Percentiles rank a stretch among this genome's conserved stretches.
Conservation (phyloP, 306 rosid species). For the Acacia melanoxylon region DNA sequence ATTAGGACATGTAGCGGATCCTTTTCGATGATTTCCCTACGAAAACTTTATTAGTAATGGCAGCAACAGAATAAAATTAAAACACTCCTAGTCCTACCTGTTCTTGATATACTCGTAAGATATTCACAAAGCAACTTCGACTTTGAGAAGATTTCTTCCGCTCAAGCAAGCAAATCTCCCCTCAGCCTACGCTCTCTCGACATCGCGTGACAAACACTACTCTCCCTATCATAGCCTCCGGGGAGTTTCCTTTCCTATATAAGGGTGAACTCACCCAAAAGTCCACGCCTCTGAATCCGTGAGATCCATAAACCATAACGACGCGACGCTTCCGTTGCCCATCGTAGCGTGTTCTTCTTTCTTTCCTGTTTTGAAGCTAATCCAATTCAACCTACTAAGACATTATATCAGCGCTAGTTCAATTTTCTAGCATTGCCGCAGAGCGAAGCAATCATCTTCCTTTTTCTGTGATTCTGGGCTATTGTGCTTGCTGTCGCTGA, state of each 20-base stretch:
- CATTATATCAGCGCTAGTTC: background rate
- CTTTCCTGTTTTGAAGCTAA: background rate
- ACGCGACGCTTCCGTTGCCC: background rate
- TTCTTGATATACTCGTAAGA: too few relatives aligned
- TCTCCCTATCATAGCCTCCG: background rate
- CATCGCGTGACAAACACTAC: background rate
- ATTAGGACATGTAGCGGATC: too few relatives aligned
- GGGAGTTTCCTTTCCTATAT: background rate
- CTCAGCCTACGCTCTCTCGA: background rate
- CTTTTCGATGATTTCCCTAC: too few relatives aligned
- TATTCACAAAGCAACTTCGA: too few relatives aligned
- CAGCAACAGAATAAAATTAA: too few relatives aligned
- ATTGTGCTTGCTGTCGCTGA: background rate
- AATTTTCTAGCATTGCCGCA: background rate
- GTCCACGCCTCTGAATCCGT: background rate
- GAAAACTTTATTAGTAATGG: too few relatives aligned
- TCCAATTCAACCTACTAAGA: background rate
- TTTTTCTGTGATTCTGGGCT: slow-evolving; percentile 2
- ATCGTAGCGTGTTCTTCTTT: background rate
- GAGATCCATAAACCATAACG: background rate
- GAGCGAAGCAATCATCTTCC: background rate
- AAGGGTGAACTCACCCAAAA: background rate
- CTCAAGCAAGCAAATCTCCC: background rate
- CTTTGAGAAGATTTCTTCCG: background rate
- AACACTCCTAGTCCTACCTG: too few relatives aligned